These are phyloP conservation scores for Fraxinus anomala DNA, from an alignment of 257 asterid genomes.

Conservation along the genomic window DNA sequence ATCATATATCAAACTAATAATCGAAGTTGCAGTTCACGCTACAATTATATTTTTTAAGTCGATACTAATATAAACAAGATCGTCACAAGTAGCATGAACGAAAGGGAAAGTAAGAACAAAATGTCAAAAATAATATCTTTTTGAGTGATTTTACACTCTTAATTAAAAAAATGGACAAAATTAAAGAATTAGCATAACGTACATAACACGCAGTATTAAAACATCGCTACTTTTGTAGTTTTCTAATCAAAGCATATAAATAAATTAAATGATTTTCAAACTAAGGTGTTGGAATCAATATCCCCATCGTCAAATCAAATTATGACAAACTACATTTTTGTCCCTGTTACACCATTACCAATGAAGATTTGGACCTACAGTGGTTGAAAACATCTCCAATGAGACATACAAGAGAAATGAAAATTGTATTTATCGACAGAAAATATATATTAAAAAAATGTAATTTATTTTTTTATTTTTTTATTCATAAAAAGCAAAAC, in stretches of 20 bases:
- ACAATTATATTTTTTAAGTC: background rate
- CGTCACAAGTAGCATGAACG: background rate
- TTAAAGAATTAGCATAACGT: no score
- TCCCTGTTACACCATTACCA: no score
- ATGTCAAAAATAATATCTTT: background rate
- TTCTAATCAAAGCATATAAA: background rate
- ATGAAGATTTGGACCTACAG: no score
- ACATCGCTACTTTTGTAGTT: background rate
- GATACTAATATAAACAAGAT: background rate
- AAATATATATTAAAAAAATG: no score
- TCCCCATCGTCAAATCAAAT: constrained; percentile 11
- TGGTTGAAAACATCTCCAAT: no score
- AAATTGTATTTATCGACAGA: no score
- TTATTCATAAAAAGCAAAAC: no score
- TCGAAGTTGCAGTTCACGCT: background rate
- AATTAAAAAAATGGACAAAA: background rate
- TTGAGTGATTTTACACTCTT: background rate
- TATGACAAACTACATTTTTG: background rate
- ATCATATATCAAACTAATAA: background rate
- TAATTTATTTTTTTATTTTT: no score
- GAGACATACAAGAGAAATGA: no score
- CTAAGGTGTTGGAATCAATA: constrained; percentile 10
- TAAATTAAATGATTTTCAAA: background rate
- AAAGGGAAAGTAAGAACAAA: background rate
- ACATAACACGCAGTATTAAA: no score